Evolutionary conservation across 2,329 filamentous ascomycete species (phyloP).

Genomic region (Xylariales sp.): DNA sequence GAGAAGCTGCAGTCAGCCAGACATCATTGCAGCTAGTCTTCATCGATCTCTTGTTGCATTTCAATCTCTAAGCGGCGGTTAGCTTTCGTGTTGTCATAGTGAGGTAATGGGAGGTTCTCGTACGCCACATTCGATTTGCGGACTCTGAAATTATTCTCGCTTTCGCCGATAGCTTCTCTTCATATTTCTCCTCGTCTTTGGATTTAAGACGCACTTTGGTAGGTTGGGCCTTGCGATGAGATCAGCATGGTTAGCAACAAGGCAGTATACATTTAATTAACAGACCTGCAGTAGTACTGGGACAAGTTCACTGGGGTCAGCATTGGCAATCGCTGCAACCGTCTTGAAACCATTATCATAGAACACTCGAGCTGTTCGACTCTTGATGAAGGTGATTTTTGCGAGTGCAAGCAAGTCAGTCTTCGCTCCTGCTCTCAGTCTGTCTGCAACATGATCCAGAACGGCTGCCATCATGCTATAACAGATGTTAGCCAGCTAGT

Average conservation of each 20-base stretch:
- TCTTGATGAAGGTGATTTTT: slow-evolving; percentile 71
- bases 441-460: slow-evolving; percentile 70
- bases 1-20: not conserved
- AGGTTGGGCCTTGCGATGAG: slow-evolving; percentile 53
- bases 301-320: slow-evolving; percentile 61
- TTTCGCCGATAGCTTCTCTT: slow-evolving; percentile 60
- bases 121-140: slow-evolving; percentile 66
- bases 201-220: slow-evolving; percentile 55
- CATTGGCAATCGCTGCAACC: slow-evolving; percentile 63
- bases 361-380: slow-evolving; percentile 67
- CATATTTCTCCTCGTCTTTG: slow-evolving; percentile 54
- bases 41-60: slow-evolving; percentile 45
- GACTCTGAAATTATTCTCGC: slow-evolving; percentile 64
- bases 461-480: slow-evolving; percentile 62
- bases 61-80: slow-evolving; percentile 43
- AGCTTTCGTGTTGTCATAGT: too few species aligned
- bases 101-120: too few species aligned
- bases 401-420: slow-evolving; percentile 67
- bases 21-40: slow-evolving; percentile 29
- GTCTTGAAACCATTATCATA: slow-evolving; percentile 73
- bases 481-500: not conserved
- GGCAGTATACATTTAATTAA: slow-evolving; percentile 8
- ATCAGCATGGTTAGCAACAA: too few species aligned
- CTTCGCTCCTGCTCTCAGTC: slow-evolving; percentile 66
- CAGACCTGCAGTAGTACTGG: slow-evolving; percentile 67